A percentile compares a stretch with the other conserved stretches of the same genome.
Evolutionary conservation across 345 rosid genomes (phyloP).

Genomic region (Sapria himalayana): DNA sequence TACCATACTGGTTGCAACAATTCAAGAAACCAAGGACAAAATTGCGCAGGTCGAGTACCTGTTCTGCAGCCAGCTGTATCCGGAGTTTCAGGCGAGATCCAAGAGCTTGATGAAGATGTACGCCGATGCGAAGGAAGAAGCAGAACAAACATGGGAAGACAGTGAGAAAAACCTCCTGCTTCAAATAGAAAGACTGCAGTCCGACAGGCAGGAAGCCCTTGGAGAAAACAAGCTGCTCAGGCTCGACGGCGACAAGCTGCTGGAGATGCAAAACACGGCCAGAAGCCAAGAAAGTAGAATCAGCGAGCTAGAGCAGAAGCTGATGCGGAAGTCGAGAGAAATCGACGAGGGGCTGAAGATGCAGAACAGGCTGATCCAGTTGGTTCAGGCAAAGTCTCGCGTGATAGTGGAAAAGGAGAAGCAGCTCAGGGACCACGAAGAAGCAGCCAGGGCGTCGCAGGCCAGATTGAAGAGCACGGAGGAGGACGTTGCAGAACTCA

Average conservation of each 20-base stretch:
- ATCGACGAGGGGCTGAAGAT: slow-evolving; percentile 26
- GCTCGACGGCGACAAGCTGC: slow-evolving; percentile 20
- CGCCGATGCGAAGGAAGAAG: slow-evolving; percentile 28
- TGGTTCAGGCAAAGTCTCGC: slow-evolving; percentile 22
- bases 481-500: slow-evolving; percentile 18
- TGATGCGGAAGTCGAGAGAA: slow-evolving; percentile 20
- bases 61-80: slow-evolving; percentile 71
- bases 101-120: slow-evolving; percentile 30
- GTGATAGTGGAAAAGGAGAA: slow-evolving; percentile 8
- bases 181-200: slow-evolving; percentile 28
- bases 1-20: slow-evolving; percentile 59
- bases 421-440: slow-evolving; percentile 19
- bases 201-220: slow-evolving; percentile 19
- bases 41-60: slow-evolving; percentile 85
- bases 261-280: slow-evolving; percentile 13
- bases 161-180: slow-evolving; percentile 25
- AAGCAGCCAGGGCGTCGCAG: slow-evolving; percentile 16
- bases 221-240: slow-evolving; percentile 22
- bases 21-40: slow-evolving; percentile 75
- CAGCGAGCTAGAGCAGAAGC: slow-evolving; percentile 16
- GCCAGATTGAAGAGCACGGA: slow-evolving; percentile 20
- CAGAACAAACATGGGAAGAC: slow-evolving; percentile 35
- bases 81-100: slow-evolving; percentile 34
- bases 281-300: slow-evolving; percentile 14
- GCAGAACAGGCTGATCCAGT: slow-evolving; percentile 16